Evolutionary conservation across 169 alveolate genomes (phyloP), one percentile per base, ranked within the genome.

Genomic region (Plasmodium sp.): DNA sequence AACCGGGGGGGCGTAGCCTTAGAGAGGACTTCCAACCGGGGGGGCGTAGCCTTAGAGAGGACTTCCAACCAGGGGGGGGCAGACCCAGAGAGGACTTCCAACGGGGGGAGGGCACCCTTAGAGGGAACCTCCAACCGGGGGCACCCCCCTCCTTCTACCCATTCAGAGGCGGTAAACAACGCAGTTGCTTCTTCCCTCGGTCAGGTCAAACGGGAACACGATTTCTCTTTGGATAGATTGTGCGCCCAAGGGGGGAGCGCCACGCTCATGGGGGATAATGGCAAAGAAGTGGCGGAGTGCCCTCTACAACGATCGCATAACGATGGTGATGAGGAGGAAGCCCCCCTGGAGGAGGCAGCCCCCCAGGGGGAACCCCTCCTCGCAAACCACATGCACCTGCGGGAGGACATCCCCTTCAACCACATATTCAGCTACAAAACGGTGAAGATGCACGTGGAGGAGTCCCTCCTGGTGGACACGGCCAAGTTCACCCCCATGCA

Each of bases 381-480:
- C 0, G 91, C 94, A 43, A 56, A 56, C 45, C 45, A 90, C 27
- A 80, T 90, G 56, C 34, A 27, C 14, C 4, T 34, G 36, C 34
- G 90, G 7, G 16, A 90, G 16, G 83, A 90, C 54, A 58, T 90
- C 2, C 62, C 74, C 18, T 62, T 22, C 51, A 90, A 90, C 45
- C 94, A 90, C 75, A 58, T 90, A 22, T 90, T 90, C 41, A 90
- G 94, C 22, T 90, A 90, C 51, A 18, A 85, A 67, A 27, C 48
- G 9, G 36, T 90, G 22, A 90, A 80, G 43, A 58, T 90, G 77
- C 85, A 51, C 10, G 74, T 90, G 2, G 27, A 27, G 27, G 94
- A 90, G 33, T 90, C 94, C 5, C 12, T 90, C 10, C 72, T 90
- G 9, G n/a, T 90, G 16, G 94, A 90, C 54, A 62, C 39, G 6